Evolutionary conservation across 805 yeast genomes (phyloP), one percentile per base, ranked within the genome.

Genomic region (Starmerella potacharoeniae): DNA sequence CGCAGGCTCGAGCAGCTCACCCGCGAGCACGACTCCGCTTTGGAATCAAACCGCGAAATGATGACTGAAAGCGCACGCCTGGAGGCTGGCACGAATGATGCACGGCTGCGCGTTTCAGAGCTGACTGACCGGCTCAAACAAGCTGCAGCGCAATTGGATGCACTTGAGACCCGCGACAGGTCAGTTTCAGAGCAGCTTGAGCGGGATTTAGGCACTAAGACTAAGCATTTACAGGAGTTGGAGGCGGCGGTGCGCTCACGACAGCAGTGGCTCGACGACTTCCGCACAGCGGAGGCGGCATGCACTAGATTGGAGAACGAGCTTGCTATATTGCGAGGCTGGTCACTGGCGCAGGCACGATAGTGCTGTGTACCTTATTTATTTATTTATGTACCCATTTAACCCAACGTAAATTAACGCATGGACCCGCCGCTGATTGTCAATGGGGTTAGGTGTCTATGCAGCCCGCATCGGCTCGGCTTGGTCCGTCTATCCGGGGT

Each of bases 191-290:
- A n/a, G 28, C 49, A 52, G 51, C 45, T 52, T 4, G 51, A 36
- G 11, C 22, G 14, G 11, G 52, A 41, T 4, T 31, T 47, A 10
- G 30, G 33, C 6, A 31, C 48, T 22, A 8, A 4, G 10, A 14
- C 33, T 10, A 34, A 17, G 42, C 31, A 39, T 16, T n/a, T 47
- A 4, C 33, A 34, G 35, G 47, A 39, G 14, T 13, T 52, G 5
- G 46, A 40, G 9, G 37, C 16, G 13, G 14, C 14, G 7, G 51
- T 46, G 30, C 49, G 49, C 9, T 34, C 40, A 17, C 49, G 49
- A n/a, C 14, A 46, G 40, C 49, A 46, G 16, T 46, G 49, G 49
- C 49, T 46, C 16, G 40, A 8, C n/a, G 49, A 46, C 16, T 46
- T 46, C 16, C 49, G 11, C 16, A 22, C 40, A 2, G 49, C 49